These are phyloP conservation scores for Jacaranda mimosifolia DNA, from an alignment of 257 asterid species.

Conservation along the genomic window DNA sequence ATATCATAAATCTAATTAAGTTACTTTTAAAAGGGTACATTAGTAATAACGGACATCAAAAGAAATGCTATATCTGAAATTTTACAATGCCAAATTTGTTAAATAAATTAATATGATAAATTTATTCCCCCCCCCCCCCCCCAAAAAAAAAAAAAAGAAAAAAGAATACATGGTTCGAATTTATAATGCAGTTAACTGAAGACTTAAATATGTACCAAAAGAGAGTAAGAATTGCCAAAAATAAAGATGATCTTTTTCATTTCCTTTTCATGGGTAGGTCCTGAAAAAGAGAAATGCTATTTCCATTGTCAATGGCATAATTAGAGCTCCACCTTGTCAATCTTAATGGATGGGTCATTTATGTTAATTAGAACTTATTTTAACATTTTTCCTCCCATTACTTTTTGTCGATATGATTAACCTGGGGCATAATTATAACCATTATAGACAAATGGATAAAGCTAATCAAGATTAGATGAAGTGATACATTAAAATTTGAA, in stretches of 20 bases:
- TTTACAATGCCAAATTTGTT: background rate
- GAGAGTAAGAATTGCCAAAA: constrained; percentile 11
- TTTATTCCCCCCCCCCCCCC: no score
- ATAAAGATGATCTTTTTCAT: constrained; percentile 32
- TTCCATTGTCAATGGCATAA: constrained; percentile 39
- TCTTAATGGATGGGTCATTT: constrained; percentile 41
- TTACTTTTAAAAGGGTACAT: no score
- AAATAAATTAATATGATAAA: background rate
- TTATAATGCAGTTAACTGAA: background rate
- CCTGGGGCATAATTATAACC: constrained; percentile 39
- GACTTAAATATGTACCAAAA: background rate
- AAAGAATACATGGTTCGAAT: background rate
- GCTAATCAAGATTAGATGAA: constrained; percentile 31
- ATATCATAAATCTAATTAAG: no score
- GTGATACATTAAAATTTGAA: background rate
- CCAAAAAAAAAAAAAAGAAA: background rate
- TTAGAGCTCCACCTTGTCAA: constrained; percentile 41
- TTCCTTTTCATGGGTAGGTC: constrained; percentile 35
- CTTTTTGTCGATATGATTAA: constrained; percentile 35
- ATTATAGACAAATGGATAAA: constrained; percentile 40
- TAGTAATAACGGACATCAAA: no score
- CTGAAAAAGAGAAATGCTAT: constrained; percentile 35
- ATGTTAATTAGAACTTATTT: constrained; percentile 23
- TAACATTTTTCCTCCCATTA: constrained; percentile 32
- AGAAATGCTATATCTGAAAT: background rate